Conservation (phyloP, 139 green algal species). For the Chlorella sp. region DNA sequence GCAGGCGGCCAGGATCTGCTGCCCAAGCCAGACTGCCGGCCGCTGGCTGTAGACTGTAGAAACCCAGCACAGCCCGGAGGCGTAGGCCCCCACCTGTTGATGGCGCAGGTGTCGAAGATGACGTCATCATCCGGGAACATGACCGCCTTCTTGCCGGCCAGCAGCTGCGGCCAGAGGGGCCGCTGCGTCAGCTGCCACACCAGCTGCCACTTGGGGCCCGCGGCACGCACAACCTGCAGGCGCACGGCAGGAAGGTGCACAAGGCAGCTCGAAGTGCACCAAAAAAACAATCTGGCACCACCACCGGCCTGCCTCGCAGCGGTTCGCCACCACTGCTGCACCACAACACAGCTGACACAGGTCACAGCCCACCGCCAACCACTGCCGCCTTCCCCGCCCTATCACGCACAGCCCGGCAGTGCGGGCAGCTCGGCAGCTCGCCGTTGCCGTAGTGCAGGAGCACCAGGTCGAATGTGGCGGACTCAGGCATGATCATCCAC, state of each 20-base stretch:
- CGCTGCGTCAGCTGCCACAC: conserved; percentile 18
- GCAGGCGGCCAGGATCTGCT: not conserved
- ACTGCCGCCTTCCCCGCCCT: too few species aligned
- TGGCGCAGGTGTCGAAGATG: conserved; percentile 29
- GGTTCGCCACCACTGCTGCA: too few species aligned
- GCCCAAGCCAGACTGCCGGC: not conserved
- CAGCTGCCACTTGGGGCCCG: conserved; percentile 39
- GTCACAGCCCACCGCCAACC: too few species aligned
- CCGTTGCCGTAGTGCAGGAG: conserved; percentile 33
- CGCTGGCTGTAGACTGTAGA: too few species aligned
- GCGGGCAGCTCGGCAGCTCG: not conserved
- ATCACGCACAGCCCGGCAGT: not conserved
- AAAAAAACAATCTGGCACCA: too few species aligned
- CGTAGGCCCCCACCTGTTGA: conserved; percentile 47
- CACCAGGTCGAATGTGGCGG: conserved; percentile 36
- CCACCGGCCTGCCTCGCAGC: too few species aligned
- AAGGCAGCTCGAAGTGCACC: too few species aligned
- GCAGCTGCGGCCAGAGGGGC: not conserved
- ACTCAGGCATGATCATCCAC: conserved; percentile 8
- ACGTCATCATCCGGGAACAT: conserved; percentile 44
- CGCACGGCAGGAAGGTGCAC: too few species aligned
- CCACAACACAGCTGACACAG: too few species aligned
- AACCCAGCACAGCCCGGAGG: too few species aligned
- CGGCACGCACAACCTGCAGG: not conserved
- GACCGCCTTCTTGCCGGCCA: conserved; percentile 28